Evolutionary conservation across 106 monocot species (phyloP).

Genomic region (Narthecium ossifragum): DNA sequence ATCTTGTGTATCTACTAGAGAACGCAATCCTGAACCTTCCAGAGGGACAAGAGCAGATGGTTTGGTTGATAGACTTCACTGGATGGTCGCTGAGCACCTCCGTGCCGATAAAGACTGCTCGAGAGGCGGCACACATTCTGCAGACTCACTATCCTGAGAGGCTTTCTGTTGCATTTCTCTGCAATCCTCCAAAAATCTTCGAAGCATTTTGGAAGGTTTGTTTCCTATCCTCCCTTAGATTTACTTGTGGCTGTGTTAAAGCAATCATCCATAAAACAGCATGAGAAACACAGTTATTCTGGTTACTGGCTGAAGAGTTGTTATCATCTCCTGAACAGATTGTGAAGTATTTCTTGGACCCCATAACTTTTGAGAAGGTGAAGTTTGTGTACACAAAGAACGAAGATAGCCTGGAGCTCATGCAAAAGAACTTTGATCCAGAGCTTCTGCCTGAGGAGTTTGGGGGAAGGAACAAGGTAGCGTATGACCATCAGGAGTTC

Average conservation of each 20-base stretch:
- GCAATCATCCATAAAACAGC: too few species aligned
- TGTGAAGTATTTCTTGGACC: constrained; percentile 54
- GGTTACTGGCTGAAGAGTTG: too few species aligned
- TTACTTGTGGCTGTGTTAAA: too few species aligned
- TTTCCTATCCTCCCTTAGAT: too few species aligned
- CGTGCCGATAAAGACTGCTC: constrained; percentile 57
- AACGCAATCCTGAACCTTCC: constrained; percentile 72
- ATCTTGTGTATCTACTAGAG: constrained; percentile 75
- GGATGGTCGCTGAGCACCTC: constrained; percentile 76
- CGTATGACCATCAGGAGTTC: constrained; percentile 62
- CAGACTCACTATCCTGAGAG: constrained; percentile 73
- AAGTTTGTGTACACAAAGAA: constrained; percentile 74
- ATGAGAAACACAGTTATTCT: too few species aligned
- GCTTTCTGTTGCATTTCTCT: constrained; percentile 41
- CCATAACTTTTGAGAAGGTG: constrained; percentile 58
- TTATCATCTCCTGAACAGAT: too few species aligned
- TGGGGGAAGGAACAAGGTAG: constrained; percentile 41
- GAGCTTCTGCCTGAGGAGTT: constrained; percentile 60
- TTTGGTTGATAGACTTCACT: constrained; percentile 85
- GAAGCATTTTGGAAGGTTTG: constrained; percentile 65
- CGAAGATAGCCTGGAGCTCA: constrained; percentile 54
- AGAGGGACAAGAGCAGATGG: constrained; percentile 84
- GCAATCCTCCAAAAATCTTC: constrained; percentile 62
- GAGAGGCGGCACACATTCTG: constrained; percentile 51
- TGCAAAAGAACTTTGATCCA: constrained; percentile 46